Percentiles rank a stretch among this genome's conserved stretches.
phyloP scores from a whole-genome alignment of 306 rosid genomes.

The Oemleria cerasiformis region DNA sequence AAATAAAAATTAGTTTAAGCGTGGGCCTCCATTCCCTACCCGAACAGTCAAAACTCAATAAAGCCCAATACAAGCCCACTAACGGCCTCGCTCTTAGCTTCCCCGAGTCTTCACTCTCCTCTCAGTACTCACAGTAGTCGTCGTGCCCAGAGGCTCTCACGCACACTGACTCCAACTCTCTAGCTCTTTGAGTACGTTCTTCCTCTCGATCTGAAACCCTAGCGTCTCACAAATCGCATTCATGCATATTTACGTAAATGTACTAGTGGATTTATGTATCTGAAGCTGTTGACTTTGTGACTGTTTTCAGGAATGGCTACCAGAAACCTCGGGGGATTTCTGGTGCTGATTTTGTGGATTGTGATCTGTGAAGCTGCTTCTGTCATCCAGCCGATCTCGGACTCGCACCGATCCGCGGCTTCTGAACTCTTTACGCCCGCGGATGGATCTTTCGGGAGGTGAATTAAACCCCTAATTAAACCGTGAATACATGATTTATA shows the following conservation, averaged over 20 bases:
- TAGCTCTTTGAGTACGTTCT: conserved; percentile 27
- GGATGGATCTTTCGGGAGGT: conserved; percentile 67
- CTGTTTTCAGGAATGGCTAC: conserved; percentile 69
- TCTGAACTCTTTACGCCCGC: conserved; percentile 50
- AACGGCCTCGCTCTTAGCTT: conserved; percentile 4
- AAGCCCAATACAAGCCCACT: conserved; percentile 1
- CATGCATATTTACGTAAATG: not conserved
- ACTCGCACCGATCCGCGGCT: conserved; percentile 81
- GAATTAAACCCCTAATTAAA: not conserved
- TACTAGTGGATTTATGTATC: not conserved
- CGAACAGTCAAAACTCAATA: not conserved
- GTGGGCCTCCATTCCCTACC: not conserved
- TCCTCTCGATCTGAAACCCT: conserved; percentile 34
- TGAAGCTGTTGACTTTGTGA: conserved; percentile 23
- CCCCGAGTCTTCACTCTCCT: not conserved
- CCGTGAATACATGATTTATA: not conserved
- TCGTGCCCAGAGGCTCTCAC: conserved; percentile 33
- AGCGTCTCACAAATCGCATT: not conserved
- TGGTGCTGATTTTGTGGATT: conserved; percentile 47
- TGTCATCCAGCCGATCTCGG: conserved; percentile 60
- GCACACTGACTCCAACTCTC: conserved; percentile 19
- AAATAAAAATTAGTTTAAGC: not conserved
- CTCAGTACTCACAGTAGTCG: conserved; percentile 30
- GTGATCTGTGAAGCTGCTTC: conserved; percentile 52
- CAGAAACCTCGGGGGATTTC: conserved; percentile 47